These are phyloP conservation scores for Xerocomellus amylosporus DNA, from an alignment of 768 basidiomycete genomes.

Conservation along the genomic window DNA sequence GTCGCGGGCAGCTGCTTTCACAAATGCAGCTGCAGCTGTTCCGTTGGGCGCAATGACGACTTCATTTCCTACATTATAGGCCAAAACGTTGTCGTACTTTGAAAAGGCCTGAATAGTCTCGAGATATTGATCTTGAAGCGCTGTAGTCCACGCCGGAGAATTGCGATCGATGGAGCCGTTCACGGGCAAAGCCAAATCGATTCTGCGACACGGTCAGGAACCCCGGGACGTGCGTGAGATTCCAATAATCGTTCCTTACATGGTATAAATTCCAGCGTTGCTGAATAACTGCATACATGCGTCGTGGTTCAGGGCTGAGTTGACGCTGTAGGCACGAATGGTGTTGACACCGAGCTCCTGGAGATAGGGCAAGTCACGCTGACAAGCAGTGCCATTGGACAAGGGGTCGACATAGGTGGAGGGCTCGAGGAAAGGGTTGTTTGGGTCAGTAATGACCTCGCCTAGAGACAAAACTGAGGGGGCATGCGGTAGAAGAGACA, in stretches of 20 bases:
- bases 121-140: constrained; percentile 75
- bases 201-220: constrained; percentile 42
- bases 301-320: constrained; percentile 81
- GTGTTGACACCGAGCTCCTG: constrained; percentile 75
- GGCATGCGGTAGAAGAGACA: not conserved
- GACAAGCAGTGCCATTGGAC: constrained; percentile 61
- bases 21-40: constrained; percentile 69
- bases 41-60: constrained; percentile 51
- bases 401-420: constrained; percentile 80
- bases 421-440: constrained; percentile 68
- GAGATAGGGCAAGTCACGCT: constrained; percentile 77
- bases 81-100: constrained; percentile 87
- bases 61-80: constrained; percentile 90
- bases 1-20: constrained; percentile 92
- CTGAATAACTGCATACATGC: constrained; percentile 78
- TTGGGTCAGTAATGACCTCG: constrained; percentile 38
- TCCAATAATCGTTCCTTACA: constrained; percentile 49
- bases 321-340: constrained; percentile 84
- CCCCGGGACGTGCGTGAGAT: not conserved
- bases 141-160: constrained; percentile 76
- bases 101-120: constrained; percentile 74
- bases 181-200: constrained; percentile 81
- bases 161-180: constrained; percentile 82
- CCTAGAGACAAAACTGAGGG: constrained; percentile 26
- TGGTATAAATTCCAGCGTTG: constrained; percentile 80